Evolutionary conservation across 306 rosid genomes (phyloP), one percentile per base, ranked within the genome.

Genomic region (Quercus engelmannii): DNA sequence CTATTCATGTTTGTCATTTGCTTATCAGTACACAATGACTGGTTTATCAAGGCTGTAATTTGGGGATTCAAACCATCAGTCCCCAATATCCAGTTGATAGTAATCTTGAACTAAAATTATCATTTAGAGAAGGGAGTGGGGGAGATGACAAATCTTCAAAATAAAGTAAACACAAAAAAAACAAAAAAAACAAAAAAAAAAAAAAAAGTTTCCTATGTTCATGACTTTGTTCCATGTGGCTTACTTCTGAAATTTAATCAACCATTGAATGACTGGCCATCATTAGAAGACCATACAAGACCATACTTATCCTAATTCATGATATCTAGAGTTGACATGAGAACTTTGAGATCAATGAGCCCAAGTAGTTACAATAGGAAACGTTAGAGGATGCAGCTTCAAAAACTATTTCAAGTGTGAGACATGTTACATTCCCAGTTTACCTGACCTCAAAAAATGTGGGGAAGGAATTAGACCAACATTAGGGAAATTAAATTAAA

Each of bases 141-240:
- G 33, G 18, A 59, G 6, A 14, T 12, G 15, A 23, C 5, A 59
- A 23, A 21, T 23, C 65, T 59, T 59, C 31, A 59, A 59, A 59
- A 59, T 23, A 11, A 23, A 20, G 12, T 59, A 59, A 59, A 20
- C 18, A 20, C 13, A 59, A 10, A 2, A n/a, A n/a, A n/a, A n/a
- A n/a, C n/a, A n/a, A n/a, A n/a, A n/a, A n/a, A n/a, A n/a, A n/a
- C 5, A 1, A 0, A 1, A 6, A 7, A 2, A 1, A 6, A 35
- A 5, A 5, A 1, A 35, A 38, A 59, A 21, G 4, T 25, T 23
- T 62, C 19, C 33, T 3, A 62, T 26, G n/a, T 26, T 26, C 38
- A 62, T 14, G 18, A 25, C 7, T 13, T 26, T 6, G 6, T 62
- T 62, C 31, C 19, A 62, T 62, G 68, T 26, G 68, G 38, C 31